Evolutionary conservation across 495 filamentous ascomycete genomes (phyloP), one percentile per base, ranked within the genome.

Genomic region (Apodospora peruviana): DNA sequence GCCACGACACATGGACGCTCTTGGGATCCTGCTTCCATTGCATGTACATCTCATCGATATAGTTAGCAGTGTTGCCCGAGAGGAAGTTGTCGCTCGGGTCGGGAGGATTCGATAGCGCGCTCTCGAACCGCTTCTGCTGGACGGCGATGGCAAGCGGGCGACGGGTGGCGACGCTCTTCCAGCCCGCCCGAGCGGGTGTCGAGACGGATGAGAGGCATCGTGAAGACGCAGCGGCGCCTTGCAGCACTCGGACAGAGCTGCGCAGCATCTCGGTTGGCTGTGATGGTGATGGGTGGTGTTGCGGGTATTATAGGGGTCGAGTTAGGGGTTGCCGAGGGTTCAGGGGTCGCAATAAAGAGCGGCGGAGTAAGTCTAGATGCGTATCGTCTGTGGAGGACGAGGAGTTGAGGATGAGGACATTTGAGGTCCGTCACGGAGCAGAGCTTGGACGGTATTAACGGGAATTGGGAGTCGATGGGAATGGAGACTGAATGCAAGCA

Each of bases 41-140:
- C 70, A 98, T 69, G 70, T 98, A 98, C 93, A 98, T 98, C 79
- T 95, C 93, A 69, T 98, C 93, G 67, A 98, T 85, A 71, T 98
- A 98, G 74, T 96, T 96, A 67, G 93, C 93, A 48, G 91, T 87
- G 74, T 85, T 96, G 36, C 93, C 93, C 50, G 86, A 84, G 43
- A 97, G 79, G 78, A 96, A 98, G 69, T 84, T 93, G 74, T 98
- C 93, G 60, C 85, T 91, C 45, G 94, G 80, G 61, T 94, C 86
- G 81, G 77, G 65, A 25, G 76, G 57, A 56, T 53, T 60, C 55
- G 62, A 43, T 50, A 61, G 45, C 34, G 67, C 64, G 49, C 75
- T 71, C 53, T 73, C 72, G 68, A 70, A 67, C 50, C 75, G 64
- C 55, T 59, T 70, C 61, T 74, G 36, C 39, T 46, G 73, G 38